Percentiles rank a stretch among this genome's conserved stretches.
Evolutionary conservation across 352 stramenopile species (phyloP).

Genomic region (Phytopythium aichiense): DNA sequence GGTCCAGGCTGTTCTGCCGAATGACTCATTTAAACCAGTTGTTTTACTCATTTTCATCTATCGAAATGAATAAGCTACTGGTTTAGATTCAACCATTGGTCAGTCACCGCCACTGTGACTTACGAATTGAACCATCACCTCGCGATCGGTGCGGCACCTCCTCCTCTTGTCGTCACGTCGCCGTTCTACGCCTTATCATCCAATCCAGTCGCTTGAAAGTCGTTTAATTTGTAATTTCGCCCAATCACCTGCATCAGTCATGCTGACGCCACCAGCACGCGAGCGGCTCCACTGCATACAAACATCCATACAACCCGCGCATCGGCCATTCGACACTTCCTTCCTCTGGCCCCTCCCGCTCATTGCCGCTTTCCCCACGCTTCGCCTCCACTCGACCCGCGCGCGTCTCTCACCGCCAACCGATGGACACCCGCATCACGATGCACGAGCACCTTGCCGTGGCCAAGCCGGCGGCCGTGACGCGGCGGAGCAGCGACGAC

Average conservation of each 20-base stretch:
- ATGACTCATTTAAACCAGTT: background rate
- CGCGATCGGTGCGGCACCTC: background rate
- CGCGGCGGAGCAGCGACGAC: slow-evolving; percentile 1
- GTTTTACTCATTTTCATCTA: background rate
- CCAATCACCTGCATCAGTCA: background rate
- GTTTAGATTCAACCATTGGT: background rate
- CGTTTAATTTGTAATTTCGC: background rate
- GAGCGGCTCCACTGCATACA: background rate
- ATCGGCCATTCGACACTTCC: background rate
- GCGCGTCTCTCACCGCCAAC: background rate
- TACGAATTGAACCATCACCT: background rate
- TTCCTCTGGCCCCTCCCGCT: background rate
- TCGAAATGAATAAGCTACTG: background rate
- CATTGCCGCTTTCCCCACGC: background rate
- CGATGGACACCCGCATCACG: background rate
- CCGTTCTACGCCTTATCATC: background rate
- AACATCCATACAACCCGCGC: background rate
- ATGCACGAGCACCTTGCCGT: background rate
- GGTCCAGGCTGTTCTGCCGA: background rate
- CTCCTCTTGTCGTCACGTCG: slow-evolving; percentile 4
- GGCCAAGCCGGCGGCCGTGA: background rate
- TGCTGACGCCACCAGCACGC: background rate
- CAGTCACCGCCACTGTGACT: background rate
- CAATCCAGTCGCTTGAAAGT: background rate
- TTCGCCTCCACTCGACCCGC: background rate